Evolutionary conservation across 1,284 basidiomycete genomes (phyloP), one percentile per base, ranked within the genome.

Genomic region (Cystobasidiaceae sp.): DNA sequence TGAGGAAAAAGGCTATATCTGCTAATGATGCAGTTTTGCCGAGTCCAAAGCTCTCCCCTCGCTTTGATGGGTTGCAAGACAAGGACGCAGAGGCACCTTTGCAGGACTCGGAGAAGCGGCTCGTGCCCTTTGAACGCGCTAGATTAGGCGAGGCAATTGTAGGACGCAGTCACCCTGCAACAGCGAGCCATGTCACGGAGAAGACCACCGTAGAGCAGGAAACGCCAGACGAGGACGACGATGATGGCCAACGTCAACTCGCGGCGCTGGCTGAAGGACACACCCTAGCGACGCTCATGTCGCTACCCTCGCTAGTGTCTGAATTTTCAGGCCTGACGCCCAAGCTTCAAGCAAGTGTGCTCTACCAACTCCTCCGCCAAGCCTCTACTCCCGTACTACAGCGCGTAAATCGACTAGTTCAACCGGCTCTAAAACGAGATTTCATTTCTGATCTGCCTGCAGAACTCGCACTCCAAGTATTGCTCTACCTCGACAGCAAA

Each of bases 391-490:
- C 88, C 6, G 89, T 92, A 44, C 79, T 93, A 30, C 86, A 90
- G 60, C 87, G 86, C 4, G 77, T 92, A 15, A 87, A 92, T 74
- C 86, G 86, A 46, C 85, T 93, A 67, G 80, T 93, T 69, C 86
- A 86, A 0, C 89, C 89, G 30, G 89, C 88, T 6, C 80, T 93
- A 27, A 88, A 89, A 21, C 86, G 90, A 71, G 90, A 93, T 77
- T 93, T 92, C 75, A 81, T 93, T 69, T 88, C 86, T 2, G 82
- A 90, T 45, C 82, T 93, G 5, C 90, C 90, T 7, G 85, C 88
- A 21, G 90, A 93, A 71, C 84, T 93, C 49, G 86, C 89, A 52
- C 87, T 88, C 0, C 85, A 87, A 66, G 81, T 93, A 66, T 82
- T 93, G 66, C 85, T 85, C 70, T 89, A 82, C 74, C 83, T 93